These are phyloP conservation scores for Phialocephala sp. DNA, from an alignment of 2,329 filamentous ascomycete genomes.

Conservation along the genomic window DNA sequence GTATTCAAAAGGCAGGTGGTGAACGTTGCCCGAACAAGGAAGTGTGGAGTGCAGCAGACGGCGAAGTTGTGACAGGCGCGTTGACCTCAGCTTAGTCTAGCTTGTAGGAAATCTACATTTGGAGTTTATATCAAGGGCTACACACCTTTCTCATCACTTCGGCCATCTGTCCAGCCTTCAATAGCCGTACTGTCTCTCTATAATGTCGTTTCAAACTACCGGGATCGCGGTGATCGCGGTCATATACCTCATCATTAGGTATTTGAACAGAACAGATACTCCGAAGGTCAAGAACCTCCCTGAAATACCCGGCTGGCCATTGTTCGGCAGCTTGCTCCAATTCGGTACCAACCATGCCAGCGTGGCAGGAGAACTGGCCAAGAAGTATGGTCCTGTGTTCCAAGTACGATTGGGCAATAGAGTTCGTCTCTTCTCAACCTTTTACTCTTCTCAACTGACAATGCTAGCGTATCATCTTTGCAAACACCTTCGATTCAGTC, in stretches of 20 bases:
- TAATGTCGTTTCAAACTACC: conserved; percentile 34
- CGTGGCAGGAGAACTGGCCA: conserved; percentile 60
- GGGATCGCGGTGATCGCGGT: conserved; percentile 39
- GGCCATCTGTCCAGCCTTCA: not conserved
- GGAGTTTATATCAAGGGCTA: not conserved
- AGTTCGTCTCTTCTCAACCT: conserved; percentile 46
- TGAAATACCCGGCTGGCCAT: conserved; percentile 64
- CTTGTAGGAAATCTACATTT: not conserved
- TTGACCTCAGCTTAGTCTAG: conserved; percentile 5
- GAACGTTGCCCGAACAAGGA: not conserved
- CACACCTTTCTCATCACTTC: not conserved
- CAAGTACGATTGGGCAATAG: conserved; percentile 72
- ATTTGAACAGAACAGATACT: conserved; percentile 56
- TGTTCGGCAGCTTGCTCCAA: conserved; percentile 68
- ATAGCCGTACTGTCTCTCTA: not conserved
- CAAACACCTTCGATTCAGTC: conserved; percentile 78
- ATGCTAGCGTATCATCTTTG: conserved; percentile 71
- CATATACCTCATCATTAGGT: conserved; percentile 36
- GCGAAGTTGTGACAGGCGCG: not conserved
- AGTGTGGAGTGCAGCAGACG: not conserved
- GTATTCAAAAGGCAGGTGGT: not conserved
- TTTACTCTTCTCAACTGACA: not conserved
- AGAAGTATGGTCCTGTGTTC: conserved; percentile 68
- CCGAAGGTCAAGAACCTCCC: conserved; percentile 66
- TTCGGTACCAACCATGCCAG: conserved; percentile 63